phyloP scores from a whole-genome alignment of 1,284 basidiomycete species.

The Vanrija pseudolonga region DNA sequence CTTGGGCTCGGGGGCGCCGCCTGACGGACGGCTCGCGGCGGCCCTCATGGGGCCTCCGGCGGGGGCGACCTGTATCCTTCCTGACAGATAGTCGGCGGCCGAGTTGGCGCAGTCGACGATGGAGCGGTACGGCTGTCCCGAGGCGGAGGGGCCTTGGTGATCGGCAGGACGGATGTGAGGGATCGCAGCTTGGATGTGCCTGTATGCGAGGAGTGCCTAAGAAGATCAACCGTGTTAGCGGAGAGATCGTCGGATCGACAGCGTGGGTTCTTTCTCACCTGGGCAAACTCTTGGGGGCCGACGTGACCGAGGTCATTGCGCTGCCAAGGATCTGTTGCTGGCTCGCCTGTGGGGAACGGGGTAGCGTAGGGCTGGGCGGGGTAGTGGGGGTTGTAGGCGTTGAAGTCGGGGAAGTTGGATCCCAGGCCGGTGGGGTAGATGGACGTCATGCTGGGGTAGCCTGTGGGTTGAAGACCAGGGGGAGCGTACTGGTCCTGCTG shows the following conservation, averaged over 20 bases:
- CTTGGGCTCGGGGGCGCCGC: conserved; percentile 7
- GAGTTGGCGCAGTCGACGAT: conserved; percentile 29
- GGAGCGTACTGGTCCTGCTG: too few species aligned
- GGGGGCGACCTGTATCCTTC: conserved; percentile 1
- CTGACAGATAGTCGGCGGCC: conserved; percentile 24
- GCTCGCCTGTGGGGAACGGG: too few species aligned
- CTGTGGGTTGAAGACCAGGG: too few species aligned
- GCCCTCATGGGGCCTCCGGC: neutral
- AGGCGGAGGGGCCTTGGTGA: neutral
- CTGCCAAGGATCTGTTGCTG: too few species aligned
- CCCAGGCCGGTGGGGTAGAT: too few species aligned
- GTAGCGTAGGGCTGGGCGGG: too few species aligned
- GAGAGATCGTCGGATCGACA: too few species aligned
- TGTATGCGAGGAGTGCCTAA: conserved; percentile 26
- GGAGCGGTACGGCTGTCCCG: conserved; percentile 23
- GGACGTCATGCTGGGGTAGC: too few species aligned
- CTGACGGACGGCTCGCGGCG: neutral
- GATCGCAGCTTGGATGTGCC: conserved; percentile 24
- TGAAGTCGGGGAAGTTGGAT: too few species aligned
- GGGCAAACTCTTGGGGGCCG: neutral
- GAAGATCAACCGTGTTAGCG: neutral
- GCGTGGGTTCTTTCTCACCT: too few species aligned
- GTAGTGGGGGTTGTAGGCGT: too few species aligned
- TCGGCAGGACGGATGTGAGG: conserved; percentile 24
- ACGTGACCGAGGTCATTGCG: too few species aligned